A percentile compares a stretch with the other conserved stretches of the same genome.
Evolutionary conservation across 192 early-diverging fungal genomes (phyloP).

Genomic region (Coemansia sp.): DNA sequence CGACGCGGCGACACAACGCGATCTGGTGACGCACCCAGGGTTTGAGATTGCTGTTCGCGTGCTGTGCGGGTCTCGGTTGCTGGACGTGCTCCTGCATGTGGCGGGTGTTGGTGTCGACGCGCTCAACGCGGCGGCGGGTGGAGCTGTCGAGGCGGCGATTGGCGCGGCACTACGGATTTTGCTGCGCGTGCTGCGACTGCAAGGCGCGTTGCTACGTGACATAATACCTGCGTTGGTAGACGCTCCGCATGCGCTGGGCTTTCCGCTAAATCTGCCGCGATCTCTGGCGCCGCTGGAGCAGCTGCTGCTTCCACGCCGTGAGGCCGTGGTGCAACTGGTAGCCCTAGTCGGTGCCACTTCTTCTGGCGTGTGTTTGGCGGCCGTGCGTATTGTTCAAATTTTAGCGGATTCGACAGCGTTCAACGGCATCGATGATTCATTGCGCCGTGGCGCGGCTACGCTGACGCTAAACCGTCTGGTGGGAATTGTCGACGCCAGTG

Average conservation of each 20-base stretch:
- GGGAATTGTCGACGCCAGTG: conserved; percentile 62
- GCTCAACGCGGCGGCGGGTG: conserved; percentile 51
- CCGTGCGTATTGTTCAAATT: conserved; percentile 67
- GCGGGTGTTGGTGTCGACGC: conserved; percentile 61
- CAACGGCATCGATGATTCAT: conserved; percentile 49
- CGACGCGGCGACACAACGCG: conserved; percentile 26
- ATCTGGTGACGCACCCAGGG: conserved; percentile 73
- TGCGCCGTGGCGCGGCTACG: conserved; percentile 48
- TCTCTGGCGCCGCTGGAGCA: conserved; percentile 75
- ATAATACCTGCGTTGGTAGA: conserved; percentile 61
- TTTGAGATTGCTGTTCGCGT: conserved; percentile 79
- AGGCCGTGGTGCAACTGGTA: conserved; percentile 72
- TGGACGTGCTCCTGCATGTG: conserved; percentile 68
- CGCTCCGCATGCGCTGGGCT: conserved; percentile 45
- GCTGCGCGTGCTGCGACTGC: conserved; percentile 66
- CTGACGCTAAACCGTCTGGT: conserved; percentile 71
- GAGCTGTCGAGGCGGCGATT: conserved; percentile 36
- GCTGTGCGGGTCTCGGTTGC: conserved; percentile 71
- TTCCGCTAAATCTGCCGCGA: conserved; percentile 50
- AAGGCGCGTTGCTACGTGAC: conserved; percentile 69
- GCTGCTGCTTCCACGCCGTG: conserved; percentile 67
- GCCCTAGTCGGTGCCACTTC: conserved; percentile 63
- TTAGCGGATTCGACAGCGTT: conserved; percentile 75
- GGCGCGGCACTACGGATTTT: conserved; percentile 60
- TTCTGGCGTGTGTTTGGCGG: conserved; percentile 71